Percentiles rank a stretch among this genome's conserved stretches.
These are phyloP conservation scores for Venturia nashicola DNA, from an alignment of 2,329 filamentous ascomycete genomes.

Conservation along the genomic window DNA sequence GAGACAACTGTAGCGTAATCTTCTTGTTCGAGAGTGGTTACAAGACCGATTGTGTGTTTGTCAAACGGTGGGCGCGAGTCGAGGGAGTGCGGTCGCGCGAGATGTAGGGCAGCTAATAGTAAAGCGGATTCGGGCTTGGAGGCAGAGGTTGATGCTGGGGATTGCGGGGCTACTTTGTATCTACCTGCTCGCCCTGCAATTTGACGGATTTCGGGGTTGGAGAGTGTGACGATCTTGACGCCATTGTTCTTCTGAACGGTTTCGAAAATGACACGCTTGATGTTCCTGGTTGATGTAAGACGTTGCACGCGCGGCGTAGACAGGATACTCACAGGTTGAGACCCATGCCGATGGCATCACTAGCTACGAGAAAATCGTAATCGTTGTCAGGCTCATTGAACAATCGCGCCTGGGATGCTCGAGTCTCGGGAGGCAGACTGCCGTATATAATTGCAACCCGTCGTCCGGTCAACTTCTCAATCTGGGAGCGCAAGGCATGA, in stretches of 20 bases:
- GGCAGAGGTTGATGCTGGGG: slow-evolving; percentile 20
- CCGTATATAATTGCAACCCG: slow-evolving; percentile 92
- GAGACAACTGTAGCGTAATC: slow-evolving; percentile 53
- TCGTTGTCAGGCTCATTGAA: slow-evolving; percentile 96
- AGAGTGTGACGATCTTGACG: slow-evolving; percentile 41
- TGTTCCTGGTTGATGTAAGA: slow-evolving; percentile 36
- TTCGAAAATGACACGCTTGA: slow-evolving; percentile 85
- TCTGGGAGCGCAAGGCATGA: slow-evolving; percentile 63
- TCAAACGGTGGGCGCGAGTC: background rate
- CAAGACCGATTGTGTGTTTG: slow-evolving; percentile 46
- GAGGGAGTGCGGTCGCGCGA: background rate
- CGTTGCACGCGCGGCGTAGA: background rate
- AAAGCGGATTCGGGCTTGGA: too few relatives aligned
- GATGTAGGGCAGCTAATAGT: background rate
- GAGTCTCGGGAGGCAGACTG: slow-evolving; percentile 78
- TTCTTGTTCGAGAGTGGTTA: slow-evolving; percentile 62
- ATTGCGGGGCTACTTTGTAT: slow-evolving; percentile 59
- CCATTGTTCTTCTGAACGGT: slow-evolving; percentile 62
- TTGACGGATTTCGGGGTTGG: slow-evolving; percentile 76
- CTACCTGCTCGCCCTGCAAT: slow-evolving; percentile 88
- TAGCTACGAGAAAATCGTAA: slow-evolving; percentile 88
- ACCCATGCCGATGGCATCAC: slow-evolving; percentile 95
- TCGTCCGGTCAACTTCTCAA: slow-evolving; percentile 63
- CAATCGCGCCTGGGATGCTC: slow-evolving; percentile 77
- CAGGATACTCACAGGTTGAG: slow-evolving; percentile 59